A percentile compares a stretch with the other conserved stretches of the same genome.
These are phyloP conservation scores for Lenzites betulinus DNA, from an alignment of 768 basidiomycete genomes.

Conservation along the genomic window DNA sequence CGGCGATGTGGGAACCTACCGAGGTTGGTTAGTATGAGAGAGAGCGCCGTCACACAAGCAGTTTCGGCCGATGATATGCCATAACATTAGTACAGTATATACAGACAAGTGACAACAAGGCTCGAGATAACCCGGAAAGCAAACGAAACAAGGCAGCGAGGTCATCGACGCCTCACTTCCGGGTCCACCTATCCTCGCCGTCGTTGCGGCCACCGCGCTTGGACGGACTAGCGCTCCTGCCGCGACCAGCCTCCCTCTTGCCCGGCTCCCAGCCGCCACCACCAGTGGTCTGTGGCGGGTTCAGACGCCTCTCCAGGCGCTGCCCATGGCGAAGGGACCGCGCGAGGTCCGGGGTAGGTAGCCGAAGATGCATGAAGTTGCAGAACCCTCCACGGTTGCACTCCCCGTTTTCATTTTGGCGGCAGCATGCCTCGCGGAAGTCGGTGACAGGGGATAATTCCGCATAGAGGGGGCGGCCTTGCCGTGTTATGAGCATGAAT, in stretches of 20 bases:
- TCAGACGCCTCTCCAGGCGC: conserved; percentile 74
- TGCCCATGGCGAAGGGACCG: conserved; percentile 80
- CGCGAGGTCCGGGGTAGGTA: conserved; percentile 84
- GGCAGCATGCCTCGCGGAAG: conserved; percentile 97
- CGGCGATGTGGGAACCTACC: conserved; percentile 49
- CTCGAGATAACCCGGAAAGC: neutral
- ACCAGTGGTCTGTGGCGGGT: conserved; percentile 62
- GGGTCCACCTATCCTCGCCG: conserved; percentile 68
- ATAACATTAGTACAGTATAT: conserved; percentile 10
- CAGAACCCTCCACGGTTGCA: conserved; percentile 98
- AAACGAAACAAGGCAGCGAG: neutral
- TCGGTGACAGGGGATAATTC: conserved; percentile 98
- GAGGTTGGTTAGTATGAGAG: conserved; percentile 62
- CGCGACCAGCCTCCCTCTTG: conserved; percentile 64
- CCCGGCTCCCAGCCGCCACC: conserved; percentile 86
- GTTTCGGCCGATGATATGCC: neutral
- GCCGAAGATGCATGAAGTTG: conserved; percentile 97
- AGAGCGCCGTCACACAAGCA: conserved; percentile 21
- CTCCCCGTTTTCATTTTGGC: conserved; percentile 98
- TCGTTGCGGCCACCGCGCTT: conserved; percentile 57
- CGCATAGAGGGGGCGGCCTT: conserved; percentile 93
- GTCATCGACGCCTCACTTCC: conserved; percentile 30
- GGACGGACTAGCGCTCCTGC: conserved; percentile 73
- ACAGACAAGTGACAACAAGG: neutral
- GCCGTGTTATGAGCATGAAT: neutral